phyloP scores from a whole-genome alignment of 495 filamentous ascomycete species.

The Hyaloscypha finlandica region DNA sequence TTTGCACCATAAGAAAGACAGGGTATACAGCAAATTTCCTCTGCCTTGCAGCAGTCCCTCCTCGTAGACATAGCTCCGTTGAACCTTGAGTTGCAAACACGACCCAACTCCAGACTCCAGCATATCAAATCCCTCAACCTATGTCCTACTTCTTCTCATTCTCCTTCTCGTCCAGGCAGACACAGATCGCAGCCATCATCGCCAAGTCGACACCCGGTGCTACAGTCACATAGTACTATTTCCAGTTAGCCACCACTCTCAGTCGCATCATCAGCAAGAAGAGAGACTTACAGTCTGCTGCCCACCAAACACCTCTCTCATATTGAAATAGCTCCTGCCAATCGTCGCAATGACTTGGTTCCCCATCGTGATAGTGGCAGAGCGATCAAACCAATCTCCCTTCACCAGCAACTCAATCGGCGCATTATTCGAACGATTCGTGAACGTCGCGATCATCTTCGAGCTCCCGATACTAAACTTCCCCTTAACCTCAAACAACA shows the following conservation, averaged over 20 bases:
- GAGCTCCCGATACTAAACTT: conserved; percentile 44
- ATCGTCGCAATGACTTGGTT: conserved; percentile 53
- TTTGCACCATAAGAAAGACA: not conserved
- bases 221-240: conserved; percentile 53
- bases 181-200: conserved; percentile 60
- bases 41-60: not conserved
- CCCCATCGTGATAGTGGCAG: conserved; percentile 50
- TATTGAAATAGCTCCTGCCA: conserved; percentile 54
- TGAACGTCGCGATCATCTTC: conserved; percentile 52
- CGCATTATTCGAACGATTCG: conserved; percentile 38
- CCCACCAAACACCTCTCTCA: conserved; percentile 52
- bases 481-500: conserved; percentile 55
- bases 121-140: not conserved
- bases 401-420: conserved; percentile 43
- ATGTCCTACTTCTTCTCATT: conserved; percentile 41
- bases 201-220: conserved; percentile 62
- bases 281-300: conserved; percentile 48
- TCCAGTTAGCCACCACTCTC: not conserved
- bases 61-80: not conserved
- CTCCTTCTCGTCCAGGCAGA: conserved; percentile 64
- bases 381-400: conserved; percentile 52
- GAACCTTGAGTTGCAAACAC: not conserved
- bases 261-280: not conserved
- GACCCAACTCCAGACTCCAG: not conserved
- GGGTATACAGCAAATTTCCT: not conserved